phyloP scores from a whole-genome alignment of 805 yeast genomes.

The Debaryomyces prosopidis region DNA sequence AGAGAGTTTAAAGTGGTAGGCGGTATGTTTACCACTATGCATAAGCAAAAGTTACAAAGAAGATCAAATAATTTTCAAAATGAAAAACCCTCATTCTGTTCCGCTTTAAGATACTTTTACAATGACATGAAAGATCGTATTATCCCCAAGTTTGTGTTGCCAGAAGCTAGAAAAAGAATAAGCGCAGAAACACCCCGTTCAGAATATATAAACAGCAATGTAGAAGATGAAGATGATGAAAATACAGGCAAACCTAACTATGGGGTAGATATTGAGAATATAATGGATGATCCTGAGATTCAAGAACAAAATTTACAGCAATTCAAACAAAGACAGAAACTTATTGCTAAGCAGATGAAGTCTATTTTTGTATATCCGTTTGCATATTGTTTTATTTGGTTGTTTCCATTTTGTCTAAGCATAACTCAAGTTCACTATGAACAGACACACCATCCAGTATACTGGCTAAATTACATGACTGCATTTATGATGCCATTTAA shows the following conservation, averaged over 20 bases:
- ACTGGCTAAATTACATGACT: conserved; percentile 66
- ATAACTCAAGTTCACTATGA: conserved; percentile 55
- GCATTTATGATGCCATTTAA: conserved; percentile 80
- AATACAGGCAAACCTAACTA: conserved; percentile 6
- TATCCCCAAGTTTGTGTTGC: conserved; percentile 29
- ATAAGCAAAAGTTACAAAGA: conserved; percentile 12
- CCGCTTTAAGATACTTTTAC: conserved; percentile 31
- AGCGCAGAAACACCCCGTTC: conserved; percentile 2
- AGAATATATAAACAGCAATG: background rate
- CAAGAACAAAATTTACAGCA: conserved; percentile 61
- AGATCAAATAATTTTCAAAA: background rate
- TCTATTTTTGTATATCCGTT: conserved; percentile 82
- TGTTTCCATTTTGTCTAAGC: conserved; percentile 72
- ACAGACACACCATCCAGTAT: conserved; percentile 48
- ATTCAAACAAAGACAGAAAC: conserved; percentile 61
- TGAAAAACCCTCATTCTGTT: conserved; percentile 33
- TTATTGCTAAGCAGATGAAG: conserved; percentile 75
- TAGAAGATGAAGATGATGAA: conserved; percentile 14
- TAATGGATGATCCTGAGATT: conserved; percentile 37
- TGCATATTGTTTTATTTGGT: conserved; percentile 79
- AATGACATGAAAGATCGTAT: conserved; percentile 19
- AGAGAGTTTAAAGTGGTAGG: conserved; percentile 59
- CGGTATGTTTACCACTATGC: conserved; percentile 41
- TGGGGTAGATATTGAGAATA: conserved; percentile 18
- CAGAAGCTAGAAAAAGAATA: conserved; percentile 16